These are phyloP conservation scores for Peltaster fructicola DNA, from an alignment of 2,329 filamentous ascomycete species.

Conservation along the genomic window DNA sequence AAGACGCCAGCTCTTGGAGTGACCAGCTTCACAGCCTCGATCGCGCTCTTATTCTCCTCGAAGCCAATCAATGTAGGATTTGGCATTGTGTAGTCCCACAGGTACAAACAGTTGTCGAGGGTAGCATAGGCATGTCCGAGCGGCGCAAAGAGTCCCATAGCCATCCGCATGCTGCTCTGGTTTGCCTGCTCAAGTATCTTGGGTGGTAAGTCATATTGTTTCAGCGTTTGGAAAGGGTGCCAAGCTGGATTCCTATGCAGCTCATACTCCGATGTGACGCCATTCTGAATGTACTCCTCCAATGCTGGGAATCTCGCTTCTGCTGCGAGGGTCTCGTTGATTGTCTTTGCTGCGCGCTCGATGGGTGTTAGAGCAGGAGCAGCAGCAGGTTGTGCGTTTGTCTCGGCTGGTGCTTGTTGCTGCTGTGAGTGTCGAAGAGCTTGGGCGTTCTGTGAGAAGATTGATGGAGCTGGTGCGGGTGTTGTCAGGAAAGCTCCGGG, in stretches of 20 bases:
- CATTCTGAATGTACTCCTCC: conserved; percentile 69
- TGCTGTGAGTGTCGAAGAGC: conserved; percentile 12
- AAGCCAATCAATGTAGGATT: conserved; percentile 83
- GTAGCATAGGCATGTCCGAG: conserved; percentile 90
- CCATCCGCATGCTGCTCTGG: conserved; percentile 66
- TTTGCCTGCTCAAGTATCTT: conserved; percentile 88
- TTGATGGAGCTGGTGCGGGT: conserved; percentile 35
- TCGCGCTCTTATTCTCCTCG: conserved; percentile 74
- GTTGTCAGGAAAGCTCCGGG: conserved; percentile 64
- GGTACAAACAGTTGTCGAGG: conserved; percentile 87
- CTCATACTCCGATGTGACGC: conserved; percentile 84
- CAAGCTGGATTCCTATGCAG: conserved; percentile 50
- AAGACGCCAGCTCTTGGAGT: conserved; percentile 78
- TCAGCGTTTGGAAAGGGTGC: conserved; percentile 76
- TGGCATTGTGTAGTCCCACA: conserved; percentile 95
- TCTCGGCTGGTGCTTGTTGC: conserved; percentile 6
- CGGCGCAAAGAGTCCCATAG: conserved; percentile 88
- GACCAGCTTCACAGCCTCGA: conserved; percentile 78
- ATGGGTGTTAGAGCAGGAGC: conserved; percentile 39
- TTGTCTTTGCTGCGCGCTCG: conserved; percentile 61
- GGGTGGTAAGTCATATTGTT: conserved; percentile 80
- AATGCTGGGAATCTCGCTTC: conserved; percentile 77
- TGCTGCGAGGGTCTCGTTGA: conserved; percentile 59
- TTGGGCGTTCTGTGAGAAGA: conserved; percentile 17
- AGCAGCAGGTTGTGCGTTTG: conserved; percentile 2